phyloP scores from a whole-genome alignment of 1,284 basidiomycete genomes.

The Sanghuangporus baumii region DNA sequence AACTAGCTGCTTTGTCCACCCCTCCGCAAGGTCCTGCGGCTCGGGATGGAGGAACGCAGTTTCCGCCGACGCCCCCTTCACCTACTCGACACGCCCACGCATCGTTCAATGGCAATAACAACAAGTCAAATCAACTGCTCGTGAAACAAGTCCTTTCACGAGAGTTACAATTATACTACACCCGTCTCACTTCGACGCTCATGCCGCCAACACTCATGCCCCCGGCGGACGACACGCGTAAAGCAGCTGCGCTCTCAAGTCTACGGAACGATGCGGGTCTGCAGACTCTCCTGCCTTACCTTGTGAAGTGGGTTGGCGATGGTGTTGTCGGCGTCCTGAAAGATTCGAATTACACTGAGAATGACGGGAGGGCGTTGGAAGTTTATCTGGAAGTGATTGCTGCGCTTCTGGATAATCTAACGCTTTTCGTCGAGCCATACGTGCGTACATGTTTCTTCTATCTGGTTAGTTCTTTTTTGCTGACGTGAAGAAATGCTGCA shows the following conservation, averaged over 20 bases:
- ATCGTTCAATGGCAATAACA: slow-evolving; percentile 29
- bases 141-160: slow-evolving; percentile 93
- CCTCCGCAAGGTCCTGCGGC: slow-evolving; percentile 18
- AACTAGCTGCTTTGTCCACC: slow-evolving; percentile 19
- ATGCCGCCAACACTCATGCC: slow-evolving; percentile 63
- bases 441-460: slow-evolving; percentile 43
- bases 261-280: slow-evolving; percentile 88
- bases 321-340: slow-evolving; percentile 69
- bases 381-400: slow-evolving; percentile 79
- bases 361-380: slow-evolving; percentile 63
- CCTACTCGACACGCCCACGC: slow-evolving; percentile 27
- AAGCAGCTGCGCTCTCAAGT: slow-evolving; percentile 86
- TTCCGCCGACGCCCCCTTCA: slow-evolving; percentile 28
- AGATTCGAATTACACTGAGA: slow-evolving; percentile 53
- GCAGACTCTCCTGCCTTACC: slow-evolving; percentile 90
- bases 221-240: slow-evolving; percentile 54
- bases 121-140: slow-evolving; percentile 50
- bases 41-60: slow-evolving; percentile 24
- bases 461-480: slow-evolving; percentile 4
- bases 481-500: slow-evolving; percentile 27
- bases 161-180: slow-evolving; percentile 94
- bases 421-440: slow-evolving; percentile 95
- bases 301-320: slow-evolving; percentile 93
- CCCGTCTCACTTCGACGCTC: slow-evolving; percentile 83
- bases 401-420: slow-evolving; percentile 78